Base-by-base conservation (phyloP, 225 moss, liverwort and hornwort species). In the Polytrichum formosum region DNA sequence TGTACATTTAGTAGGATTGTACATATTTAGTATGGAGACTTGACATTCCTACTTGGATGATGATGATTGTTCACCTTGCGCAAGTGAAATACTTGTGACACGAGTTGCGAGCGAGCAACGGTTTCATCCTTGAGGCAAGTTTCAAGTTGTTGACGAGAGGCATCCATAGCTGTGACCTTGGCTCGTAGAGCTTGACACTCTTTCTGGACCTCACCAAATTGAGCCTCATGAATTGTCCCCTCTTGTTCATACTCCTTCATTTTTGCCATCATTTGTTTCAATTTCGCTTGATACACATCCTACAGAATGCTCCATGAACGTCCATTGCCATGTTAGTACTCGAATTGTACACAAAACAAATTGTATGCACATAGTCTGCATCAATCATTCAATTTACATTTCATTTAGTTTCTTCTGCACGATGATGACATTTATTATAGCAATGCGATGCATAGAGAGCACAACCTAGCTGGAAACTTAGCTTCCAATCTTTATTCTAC, bases 231-330 rank as follows among this genome's bases (percentile, higher is more conserved):
- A 56, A 63, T 53, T 60, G 56, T 72, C 37, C 86, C 86, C 26
- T 75, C 83, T 70, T 79, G 70, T 73, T 89, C 83, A 69, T 83
- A 74, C 7, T 79, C 74, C 80, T 90, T 92, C 72, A 92, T 72
- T 77, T 88, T 98, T 25, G 85, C 76, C 77, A 92, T 91, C 75
- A 98, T 69, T 56, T 94, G 97, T 78, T 92, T 98, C 21, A 92
- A 91, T 78, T 98, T 94, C 26, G 90, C 84, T 76, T 88, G 84
- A 68, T 92, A 98, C 7, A 98, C 77, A 75, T 91, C 87, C 94
- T 98, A 77, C 55, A 66, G 13, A 16, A 35, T 2, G 9, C 35
- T 35, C 35, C 35, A 35, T 9, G 9, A 35, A 46, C 13, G 16
- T 46, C 31, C 0, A 31, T 31, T 46, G 46, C 46, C 13, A 46